phyloP scores from a whole-genome alignment of 768 basidiomycete species.

The Pilatotrama ljubarskyi region DNA sequence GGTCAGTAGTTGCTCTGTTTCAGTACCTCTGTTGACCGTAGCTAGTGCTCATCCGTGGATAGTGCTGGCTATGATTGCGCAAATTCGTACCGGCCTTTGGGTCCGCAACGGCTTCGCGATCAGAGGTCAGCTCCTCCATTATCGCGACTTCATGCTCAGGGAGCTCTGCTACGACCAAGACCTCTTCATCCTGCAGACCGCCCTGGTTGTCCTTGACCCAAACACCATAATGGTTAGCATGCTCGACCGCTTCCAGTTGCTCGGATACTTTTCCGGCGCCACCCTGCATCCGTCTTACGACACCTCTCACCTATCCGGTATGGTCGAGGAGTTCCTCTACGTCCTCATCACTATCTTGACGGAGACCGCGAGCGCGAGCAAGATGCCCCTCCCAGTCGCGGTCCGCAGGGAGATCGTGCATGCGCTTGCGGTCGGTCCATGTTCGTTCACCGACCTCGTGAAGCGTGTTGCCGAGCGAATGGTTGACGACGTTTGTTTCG shows the following conservation, averaged over 20 bases:
- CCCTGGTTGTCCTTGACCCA: constrained; percentile 77
- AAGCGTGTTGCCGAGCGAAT: constrained; percentile 90
- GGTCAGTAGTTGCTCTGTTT: constrained; percentile 50
- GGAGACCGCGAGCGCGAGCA: constrained; percentile 74
- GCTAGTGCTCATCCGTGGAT: too few relatives aligned
- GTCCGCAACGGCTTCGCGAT: constrained; percentile 97
- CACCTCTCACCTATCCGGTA: constrained; percentile 66
- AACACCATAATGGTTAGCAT: constrained; percentile 79
- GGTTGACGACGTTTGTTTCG: constrained; percentile 81
- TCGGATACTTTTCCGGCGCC: constrained; percentile 74
- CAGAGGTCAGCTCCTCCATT: constrained; percentile 91
- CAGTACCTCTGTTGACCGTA: too few relatives aligned
- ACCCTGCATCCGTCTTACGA: constrained; percentile 65
- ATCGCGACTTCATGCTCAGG: constrained; percentile 93
- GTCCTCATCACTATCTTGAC: constrained; percentile 84
- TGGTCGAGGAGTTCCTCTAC: constrained; percentile 92
- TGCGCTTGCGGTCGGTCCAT: constrained; percentile 83
- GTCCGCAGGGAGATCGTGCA: constrained; percentile 89
- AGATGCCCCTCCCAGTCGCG: constrained; percentile 60
- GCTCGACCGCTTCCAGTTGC: constrained; percentile 85
- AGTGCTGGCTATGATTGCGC: constrained; percentile 91
- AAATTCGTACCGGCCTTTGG: constrained; percentile 94
- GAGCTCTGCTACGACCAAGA: constrained; percentile 98
- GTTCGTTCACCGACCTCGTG: constrained; percentile 86
- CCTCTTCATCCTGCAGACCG: constrained; percentile 85